Evolutionary conservation across 2,329 filamentous ascomycete genomes (phyloP).

Genomic region (Pseudogymnoascus sp.): DNA sequence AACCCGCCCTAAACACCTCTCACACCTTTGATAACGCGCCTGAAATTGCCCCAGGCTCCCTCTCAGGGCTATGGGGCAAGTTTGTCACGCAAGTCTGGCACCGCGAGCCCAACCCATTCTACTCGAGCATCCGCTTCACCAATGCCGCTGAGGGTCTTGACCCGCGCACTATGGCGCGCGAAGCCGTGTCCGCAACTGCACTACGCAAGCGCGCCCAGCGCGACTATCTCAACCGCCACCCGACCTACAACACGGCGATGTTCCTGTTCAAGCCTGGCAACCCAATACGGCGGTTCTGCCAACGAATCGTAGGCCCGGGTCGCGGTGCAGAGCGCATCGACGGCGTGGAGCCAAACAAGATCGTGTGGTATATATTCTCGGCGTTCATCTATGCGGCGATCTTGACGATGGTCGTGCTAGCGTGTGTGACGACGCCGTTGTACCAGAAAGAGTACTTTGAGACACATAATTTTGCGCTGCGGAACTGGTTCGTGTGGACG

Average conservation of each 20-base stretch:
- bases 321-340: slow-evolving; percentile 81
- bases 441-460: slow-evolving; percentile 85
- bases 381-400: slow-evolving; percentile 91
- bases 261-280: slow-evolving; percentile 79
- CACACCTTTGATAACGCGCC: slow-evolving; percentile 8
- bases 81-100: slow-evolving; percentile 49
- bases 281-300: slow-evolving; percentile 72
- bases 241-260: slow-evolving; percentile 85
- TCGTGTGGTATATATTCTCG: slow-evolving; percentile 88
- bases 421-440: slow-evolving; percentile 87
- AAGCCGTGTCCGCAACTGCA: slow-evolving; percentile 77
- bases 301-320: slow-evolving; percentile 83
- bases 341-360: slow-evolving; percentile 79
- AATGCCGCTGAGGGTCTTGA: slow-evolving; percentile 71
- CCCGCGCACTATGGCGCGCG: slow-evolving; percentile 78
- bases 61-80: slow-evolving; percentile 56
- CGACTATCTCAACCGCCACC: slow-evolving; percentile 80
- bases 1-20: slow-evolving; percentile 22
- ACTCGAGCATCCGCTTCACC: slow-evolving; percentile 65
- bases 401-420: slow-evolving; percentile 94
- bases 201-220: slow-evolving; percentile 80
- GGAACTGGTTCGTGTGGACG: slow-evolving; percentile 92
- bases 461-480: slow-evolving; percentile 47
- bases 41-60: slow-evolving; percentile 38
- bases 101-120: slow-evolving; percentile 88